Base-by-base conservation (phyloP, 805 yeast genomes). In the Monosporozyma aerobia region DNA sequence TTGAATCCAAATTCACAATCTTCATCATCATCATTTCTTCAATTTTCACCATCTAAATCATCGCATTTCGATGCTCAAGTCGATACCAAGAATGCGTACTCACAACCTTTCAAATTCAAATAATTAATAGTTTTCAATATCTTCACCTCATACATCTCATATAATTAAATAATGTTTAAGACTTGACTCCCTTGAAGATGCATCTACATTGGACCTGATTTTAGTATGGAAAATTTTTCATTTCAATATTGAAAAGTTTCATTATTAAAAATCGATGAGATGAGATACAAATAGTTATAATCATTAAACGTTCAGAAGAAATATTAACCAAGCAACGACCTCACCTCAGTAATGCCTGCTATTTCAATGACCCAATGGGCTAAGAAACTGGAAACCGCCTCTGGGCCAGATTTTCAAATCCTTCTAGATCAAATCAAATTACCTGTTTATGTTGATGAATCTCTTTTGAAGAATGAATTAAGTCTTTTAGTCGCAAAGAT, bases 401-500 rank as follows among this genome's bases (percentile, higher is more conserved):
- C 63, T n/a, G 66, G 65, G 5, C 48, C 56, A 37, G 67, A 68
- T 44, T 68, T 69, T 49, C 63, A 63, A 43, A 57, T 55, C 10
- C 52, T 68, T 29, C 54, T 69, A 47, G 59, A 57, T 48, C 50
- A 59, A 4, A 52, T 69, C 32, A 59, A 59, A 37, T 63, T 67
- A 10, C 60, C 63, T 5, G 54, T 46, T 2, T 69, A 68, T 51
- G 62, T 67, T 16, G 59, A 63, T 47, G 70, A 69, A 48, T 54
- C 61, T 35, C 51, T 68, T 39, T 49, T 68, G 22, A 67, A 68
- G 48, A 60, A 68, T 16, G 72, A 69, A 13, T 52, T 68, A 47
- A 61, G 62, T 16, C 54, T 69, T 11, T 54, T 69, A 25, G 59
- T 59, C n/a, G 61, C 69, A 7, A 70, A 76, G 48, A 63, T 72